phyloP scores from a whole-genome alignment of 768 basidiomycete species.

The Lactarius pseudohatsudake region DNA sequence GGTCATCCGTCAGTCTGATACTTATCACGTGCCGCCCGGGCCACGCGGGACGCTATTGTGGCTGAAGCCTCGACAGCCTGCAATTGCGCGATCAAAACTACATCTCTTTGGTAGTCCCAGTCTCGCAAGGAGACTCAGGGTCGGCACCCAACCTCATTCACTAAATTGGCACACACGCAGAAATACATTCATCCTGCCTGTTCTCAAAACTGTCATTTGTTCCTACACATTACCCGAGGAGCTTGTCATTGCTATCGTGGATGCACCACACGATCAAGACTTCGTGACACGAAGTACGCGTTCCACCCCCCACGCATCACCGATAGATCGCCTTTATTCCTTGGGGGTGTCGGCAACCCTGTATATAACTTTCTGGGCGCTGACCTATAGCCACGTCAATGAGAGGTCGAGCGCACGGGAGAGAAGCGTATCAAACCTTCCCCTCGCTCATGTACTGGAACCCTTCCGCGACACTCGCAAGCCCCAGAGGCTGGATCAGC shows the following conservation, averaged over 20 bases:
- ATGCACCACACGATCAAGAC: neutral
- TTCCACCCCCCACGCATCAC: neutral
- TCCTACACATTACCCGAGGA: neutral
- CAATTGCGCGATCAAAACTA: neutral
- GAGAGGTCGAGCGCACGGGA: too few relatives aligned
- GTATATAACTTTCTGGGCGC: slow-evolving; percentile 24
- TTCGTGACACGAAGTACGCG: neutral
- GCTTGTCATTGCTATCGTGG: neutral
- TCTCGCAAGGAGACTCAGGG: neutral
- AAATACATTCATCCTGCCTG: neutral
- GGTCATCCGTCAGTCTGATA: too few relatives aligned
- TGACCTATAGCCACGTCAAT: slow-evolving; percentile 11
- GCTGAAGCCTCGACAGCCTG: neutral
- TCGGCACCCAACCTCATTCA: neutral
- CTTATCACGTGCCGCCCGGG: too few relatives aligned
- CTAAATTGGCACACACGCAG: neutral
- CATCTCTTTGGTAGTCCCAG: neutral
- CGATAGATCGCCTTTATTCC: slow-evolving; percentile 1
- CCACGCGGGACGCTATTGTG: too few relatives aligned
- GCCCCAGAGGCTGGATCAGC: slow-evolving; percentile 19
- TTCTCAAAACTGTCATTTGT: neutral
- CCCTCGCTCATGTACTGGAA: slow-evolving; percentile 28
- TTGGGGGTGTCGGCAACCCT: slow-evolving; percentile 22
- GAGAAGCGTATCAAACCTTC: slow-evolving; percentile 9
- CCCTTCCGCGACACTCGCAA: slow-evolving; percentile 21